Conservation (phyloP, 2,329 filamentous ascomycete species). For the Phialemonium atrogriseum region DNA sequence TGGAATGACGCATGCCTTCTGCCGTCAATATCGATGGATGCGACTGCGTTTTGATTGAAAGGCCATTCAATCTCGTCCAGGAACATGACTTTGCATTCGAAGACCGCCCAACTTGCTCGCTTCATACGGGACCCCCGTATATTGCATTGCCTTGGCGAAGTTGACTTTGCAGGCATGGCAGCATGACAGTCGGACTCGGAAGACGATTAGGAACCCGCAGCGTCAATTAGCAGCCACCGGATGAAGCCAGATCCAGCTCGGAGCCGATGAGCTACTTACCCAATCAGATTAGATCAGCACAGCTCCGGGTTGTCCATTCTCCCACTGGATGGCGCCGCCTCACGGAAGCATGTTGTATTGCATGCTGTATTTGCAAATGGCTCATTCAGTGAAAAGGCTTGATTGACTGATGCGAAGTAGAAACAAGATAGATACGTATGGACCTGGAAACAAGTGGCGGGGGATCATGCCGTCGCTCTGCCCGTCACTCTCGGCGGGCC, state of each 20-base stretch:
- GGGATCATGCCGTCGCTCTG: constrained; percentile 1
- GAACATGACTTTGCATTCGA: too few species aligned
- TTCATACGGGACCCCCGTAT: too few species aligned
- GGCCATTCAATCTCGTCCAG: not conserved
- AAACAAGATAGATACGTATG: constrained; percentile 5
- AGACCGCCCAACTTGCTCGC: too few species aligned
- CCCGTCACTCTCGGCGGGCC: too few species aligned
- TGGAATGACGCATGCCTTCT: not conserved
- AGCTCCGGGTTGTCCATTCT: not conserved
- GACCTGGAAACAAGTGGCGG: constrained; percentile 6
- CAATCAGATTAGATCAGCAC: not conserved
- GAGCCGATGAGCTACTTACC: not conserved
- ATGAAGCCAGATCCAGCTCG: not conserved
- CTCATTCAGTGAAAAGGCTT: constrained; percentile 15
- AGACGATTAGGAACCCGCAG: not conserved
- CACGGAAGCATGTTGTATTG: too few species aligned
- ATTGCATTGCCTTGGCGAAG: too few species aligned
- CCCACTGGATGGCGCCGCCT: not conserved
- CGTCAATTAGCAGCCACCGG: not conserved
- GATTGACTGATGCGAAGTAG: constrained; percentile 20
- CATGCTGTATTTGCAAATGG: too few species aligned
- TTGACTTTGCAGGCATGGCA: too few species aligned
- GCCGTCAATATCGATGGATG: not conserved
- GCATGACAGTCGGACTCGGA: too few species aligned
- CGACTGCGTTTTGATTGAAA: not conserved